Percentiles rank a stretch among this genome's conserved stretches.
Conservation (phyloP, 148 eudicot species). For the Diospyros kaki region DNA sequence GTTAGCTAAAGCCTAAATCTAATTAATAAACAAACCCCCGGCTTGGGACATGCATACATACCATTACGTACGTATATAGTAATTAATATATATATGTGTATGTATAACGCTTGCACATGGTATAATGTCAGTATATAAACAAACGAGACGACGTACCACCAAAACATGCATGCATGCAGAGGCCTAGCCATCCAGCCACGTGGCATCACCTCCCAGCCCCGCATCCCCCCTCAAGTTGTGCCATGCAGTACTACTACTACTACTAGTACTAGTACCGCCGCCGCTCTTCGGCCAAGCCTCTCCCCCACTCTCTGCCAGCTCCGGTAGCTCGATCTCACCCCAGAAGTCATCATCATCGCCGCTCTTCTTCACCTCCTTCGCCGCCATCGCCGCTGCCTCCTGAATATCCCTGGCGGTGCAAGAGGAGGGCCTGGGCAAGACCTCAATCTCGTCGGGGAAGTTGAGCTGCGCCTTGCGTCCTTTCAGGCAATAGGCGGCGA, state of each 20-base stretch:
- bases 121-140: background rate
- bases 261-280: constrained; percentile 14
- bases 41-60: too few relatives aligned
- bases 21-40: too few relatives aligned
- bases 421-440: constrained; percentile 40
- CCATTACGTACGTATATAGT: too few relatives aligned
- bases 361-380: constrained; percentile 24
- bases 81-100: too few relatives aligned
- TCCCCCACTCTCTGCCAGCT: constrained; percentile 27
- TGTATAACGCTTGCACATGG: too few relatives aligned
- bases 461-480: constrained; percentile 56
- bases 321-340: constrained; percentile 74
- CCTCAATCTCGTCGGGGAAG: constrained; percentile 56
- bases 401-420: constrained; percentile 52
- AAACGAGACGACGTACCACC: background rate
- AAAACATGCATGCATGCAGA: background rate
- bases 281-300: background rate
- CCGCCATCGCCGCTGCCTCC: constrained; percentile 55
- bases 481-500: constrained; percentile 58
- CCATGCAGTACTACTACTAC: too few relatives aligned
- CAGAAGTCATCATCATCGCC: constrained; percentile 43
- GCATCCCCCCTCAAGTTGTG: constrained; percentile 7
- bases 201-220: constrained; percentile 14
- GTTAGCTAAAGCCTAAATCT: too few relatives aligned
- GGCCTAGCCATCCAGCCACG: constrained; percentile 13